phyloP scores from a whole-genome alignment of 2,329 filamentous ascomycete species.

The Penicillium freii region DNA sequence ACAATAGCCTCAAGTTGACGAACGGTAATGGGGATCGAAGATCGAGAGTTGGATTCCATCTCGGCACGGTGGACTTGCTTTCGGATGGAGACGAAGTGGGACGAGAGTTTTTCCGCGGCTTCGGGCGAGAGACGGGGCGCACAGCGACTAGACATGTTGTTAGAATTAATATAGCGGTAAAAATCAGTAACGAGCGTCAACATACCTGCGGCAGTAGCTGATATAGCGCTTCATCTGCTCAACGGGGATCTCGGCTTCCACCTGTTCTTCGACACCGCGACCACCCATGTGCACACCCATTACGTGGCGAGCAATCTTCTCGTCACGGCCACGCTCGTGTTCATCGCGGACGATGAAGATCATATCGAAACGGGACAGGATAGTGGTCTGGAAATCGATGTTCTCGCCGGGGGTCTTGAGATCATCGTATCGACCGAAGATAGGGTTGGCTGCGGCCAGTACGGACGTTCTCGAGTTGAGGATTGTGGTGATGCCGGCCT shows the following conservation, averaged over 20 bases:
- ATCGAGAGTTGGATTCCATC: constrained; percentile 82
- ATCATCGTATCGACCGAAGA: constrained; percentile 97
- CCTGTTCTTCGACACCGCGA: constrained; percentile 74
- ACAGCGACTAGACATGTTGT: constrained; percentile 63
- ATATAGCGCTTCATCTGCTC: constrained; percentile 98
- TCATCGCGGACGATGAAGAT: constrained; percentile 98
- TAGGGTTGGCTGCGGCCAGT: constrained; percentile 91
- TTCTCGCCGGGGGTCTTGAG: constrained; percentile 97
- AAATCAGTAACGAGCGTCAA: constrained; percentile 17
- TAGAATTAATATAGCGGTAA: constrained; percentile 7
- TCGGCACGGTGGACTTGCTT: constrained; percentile 91
- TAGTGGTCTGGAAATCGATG: constrained; percentile 98
- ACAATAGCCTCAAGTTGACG: constrained; percentile 96
- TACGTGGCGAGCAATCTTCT: constrained; percentile 92
- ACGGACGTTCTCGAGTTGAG: constrained; percentile 95
- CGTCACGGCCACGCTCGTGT: constrained; percentile 83
- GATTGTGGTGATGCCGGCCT: constrained; percentile 97
- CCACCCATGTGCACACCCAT: constrained; percentile 97
- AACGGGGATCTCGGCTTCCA: constrained; percentile 84
- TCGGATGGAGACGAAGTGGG: constrained; percentile 94
- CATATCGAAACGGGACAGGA: constrained; percentile 98
- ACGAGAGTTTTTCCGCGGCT: constrained; percentile 92
- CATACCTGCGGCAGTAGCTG: constrained; percentile 91
- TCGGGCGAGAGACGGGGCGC: constrained; percentile 86
- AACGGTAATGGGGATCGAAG: constrained; percentile 94